Base-by-base conservation (phyloP, 23 red algal species). In the Gracilariopsis chorda region DNA sequence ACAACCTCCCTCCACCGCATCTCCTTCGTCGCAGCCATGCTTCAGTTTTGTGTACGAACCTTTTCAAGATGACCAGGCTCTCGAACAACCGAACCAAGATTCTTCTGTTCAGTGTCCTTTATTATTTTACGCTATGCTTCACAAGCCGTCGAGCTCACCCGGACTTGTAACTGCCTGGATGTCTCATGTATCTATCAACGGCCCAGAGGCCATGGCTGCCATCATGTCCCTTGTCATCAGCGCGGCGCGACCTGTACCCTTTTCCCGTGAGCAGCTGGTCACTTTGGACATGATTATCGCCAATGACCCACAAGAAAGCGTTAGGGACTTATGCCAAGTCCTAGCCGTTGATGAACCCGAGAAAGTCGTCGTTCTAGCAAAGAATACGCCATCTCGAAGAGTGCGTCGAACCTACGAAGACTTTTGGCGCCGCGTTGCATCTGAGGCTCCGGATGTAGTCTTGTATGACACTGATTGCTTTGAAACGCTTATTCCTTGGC, bases 401-500 rank as follows among this genome's bases (percentile, higher is more conserved):
- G 33, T 83, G 13, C 79, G 80, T 48, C 59, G 41, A 20, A 70
- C 43, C 2, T 95, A 91, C 47, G 81, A 77, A 53, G 83, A 71
- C 36, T 87, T 90, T 56, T 96, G 82, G 73, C 25, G 45, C 8
- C 58, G 53, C 1, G 17, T 90, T 6, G 43, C 77, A 33, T 30
- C 58, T 21, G 83, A 86, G 32, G 61, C 69, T 56, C 32, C 68
- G 6, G 82, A 96, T n/a, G 63, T 55, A 51, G 82, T 96, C 4
- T 49, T 91, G 72, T 88, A 80, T 78, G 87, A 92, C 28, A 88
- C 88, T 12, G 94, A 96, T 25, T 80, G 81, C 46, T 77, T 96
- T 44, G 94, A 96, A 35, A 92, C 79, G 20, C 48, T 91, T 13
- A 70, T 96, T 20, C 52, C 77, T 1, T 96, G 94, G 94, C 32